Conservation (phyloP, 768 basidiomycete species). For the Sporobolomyces phaffii region DNA sequence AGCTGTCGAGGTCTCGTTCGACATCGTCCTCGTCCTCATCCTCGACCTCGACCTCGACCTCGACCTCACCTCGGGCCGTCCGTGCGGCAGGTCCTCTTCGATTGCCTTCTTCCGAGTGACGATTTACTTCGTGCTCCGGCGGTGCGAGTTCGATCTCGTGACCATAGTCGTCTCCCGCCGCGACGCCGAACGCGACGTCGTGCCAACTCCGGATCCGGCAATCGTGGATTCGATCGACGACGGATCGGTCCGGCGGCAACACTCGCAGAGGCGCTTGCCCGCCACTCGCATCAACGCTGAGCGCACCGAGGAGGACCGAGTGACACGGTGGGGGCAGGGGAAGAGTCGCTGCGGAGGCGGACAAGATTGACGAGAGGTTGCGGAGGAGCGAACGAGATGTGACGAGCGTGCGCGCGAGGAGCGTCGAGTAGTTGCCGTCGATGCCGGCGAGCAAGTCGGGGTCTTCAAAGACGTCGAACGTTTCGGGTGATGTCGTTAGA, state of each 20-base stretch:
- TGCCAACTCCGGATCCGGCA: conserved; percentile 16
- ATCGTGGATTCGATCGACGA: conserved; percentile 29
- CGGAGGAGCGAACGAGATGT: conserved; percentile 9
- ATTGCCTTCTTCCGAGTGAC: neutral
- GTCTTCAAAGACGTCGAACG: conserved; percentile 18
- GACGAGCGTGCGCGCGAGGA: conserved; percentile 24
- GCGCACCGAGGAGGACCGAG: conserved; percentile 17
- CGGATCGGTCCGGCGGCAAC: conserved; percentile 5
- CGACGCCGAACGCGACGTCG: conserved; percentile 2
- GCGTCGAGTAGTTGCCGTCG: conserved; percentile 8
- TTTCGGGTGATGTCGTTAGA: neutral
- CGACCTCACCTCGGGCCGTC: neutral
- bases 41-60: neutral
- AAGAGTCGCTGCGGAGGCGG: neutral
- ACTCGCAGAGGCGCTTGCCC: neutral
- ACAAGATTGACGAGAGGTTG: conserved; percentile 8
- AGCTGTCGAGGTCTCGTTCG: neutral
- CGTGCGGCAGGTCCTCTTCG: neutral
- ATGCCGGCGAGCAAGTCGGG: conserved; percentile 18
- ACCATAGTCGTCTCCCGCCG: conserved; percentile 10
- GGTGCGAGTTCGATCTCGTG: no score
- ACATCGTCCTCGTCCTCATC: neutral
- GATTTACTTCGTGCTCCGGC: neutral
- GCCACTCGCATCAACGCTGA: neutral
- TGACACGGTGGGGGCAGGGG: conserved; percentile 27